phyloP scores from a whole-genome alignment of 1,139 yeast genomes.

The Zygosaccharomyces pseudobailii region DNA sequence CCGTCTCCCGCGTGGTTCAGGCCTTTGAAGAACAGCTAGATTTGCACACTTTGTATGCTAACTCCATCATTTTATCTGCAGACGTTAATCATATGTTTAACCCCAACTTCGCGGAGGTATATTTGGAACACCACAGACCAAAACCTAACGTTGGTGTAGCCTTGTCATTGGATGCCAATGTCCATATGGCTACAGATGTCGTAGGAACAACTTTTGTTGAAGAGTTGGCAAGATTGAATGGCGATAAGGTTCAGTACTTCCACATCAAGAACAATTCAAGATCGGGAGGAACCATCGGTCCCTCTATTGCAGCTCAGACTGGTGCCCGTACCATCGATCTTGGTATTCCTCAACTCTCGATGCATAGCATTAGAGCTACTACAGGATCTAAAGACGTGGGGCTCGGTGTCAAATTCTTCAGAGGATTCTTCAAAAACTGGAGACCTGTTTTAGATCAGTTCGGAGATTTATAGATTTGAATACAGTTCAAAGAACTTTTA shows the following conservation, averaged over 20 bases:
- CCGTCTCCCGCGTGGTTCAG: constrained; percentile 39
- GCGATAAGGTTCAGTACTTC: constrained; percentile 61
- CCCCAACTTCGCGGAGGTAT: constrained; percentile 57
- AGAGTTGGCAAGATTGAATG: constrained; percentile 58
- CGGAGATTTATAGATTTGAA: constrained; percentile 37
- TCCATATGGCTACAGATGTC: constrained; percentile 76
- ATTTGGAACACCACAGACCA: constrained; percentile 72
- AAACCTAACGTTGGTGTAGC: constrained; percentile 72
- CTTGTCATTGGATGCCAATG: constrained; percentile 68
- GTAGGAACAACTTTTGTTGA: constrained; percentile 63
- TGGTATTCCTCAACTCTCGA: constrained; percentile 73
- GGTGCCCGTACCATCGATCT: constrained; percentile 75
- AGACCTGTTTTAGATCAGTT: constrained; percentile 43
- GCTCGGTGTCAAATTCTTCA: constrained; percentile 60
- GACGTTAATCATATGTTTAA: constrained; percentile 63
- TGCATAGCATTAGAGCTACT: constrained; percentile 79
- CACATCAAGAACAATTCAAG: constrained; percentile 67
- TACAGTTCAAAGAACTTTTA: neutral
- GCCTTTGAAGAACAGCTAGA: constrained; percentile 21
- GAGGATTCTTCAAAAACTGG: constrained; percentile 60
- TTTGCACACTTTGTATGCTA: constrained; percentile 43
- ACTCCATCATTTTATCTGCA: constrained; percentile 56
- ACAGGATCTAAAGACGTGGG: constrained; percentile 69
- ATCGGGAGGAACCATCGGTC: constrained; percentile 81
- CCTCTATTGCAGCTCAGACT: constrained; percentile 54